Evolutionary conservation across 345 rosid genomes (phyloP).

Genomic region (Citropsis articulata): DNA sequence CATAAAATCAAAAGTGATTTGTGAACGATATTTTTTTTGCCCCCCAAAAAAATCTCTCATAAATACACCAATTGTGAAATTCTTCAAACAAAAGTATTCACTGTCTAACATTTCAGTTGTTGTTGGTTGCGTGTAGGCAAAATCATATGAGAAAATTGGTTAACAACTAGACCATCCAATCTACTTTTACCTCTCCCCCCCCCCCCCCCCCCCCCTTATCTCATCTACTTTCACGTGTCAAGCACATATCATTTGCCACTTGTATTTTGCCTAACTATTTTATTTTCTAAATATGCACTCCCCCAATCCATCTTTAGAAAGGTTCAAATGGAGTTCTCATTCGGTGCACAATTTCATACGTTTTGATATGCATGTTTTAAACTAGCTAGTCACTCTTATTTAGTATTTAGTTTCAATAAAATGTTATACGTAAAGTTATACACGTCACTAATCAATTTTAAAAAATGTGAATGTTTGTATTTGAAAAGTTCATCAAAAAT

Average conservation of each 20-base stretch:
- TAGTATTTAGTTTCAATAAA: too few species aligned
- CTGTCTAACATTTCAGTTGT: constrained; percentile 24
- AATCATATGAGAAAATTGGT: constrained; percentile 26
- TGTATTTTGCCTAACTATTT: constrained; percentile 16
- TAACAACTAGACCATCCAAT: constrained; percentile 37
- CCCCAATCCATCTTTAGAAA: background rate
- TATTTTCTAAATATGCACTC: background rate
- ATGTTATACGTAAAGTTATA: too few species aligned
- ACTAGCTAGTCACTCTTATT: too few species aligned
- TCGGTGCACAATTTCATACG: background rate
- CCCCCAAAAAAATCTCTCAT: background rate
- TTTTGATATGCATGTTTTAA: too few species aligned
- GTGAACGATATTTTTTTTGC: background rate
- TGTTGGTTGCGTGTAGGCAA: constrained; percentile 49
- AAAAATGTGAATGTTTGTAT: too few species aligned
- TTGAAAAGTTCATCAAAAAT: too few species aligned
- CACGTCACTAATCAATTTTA: too few species aligned
- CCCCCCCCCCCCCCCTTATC: too few species aligned
- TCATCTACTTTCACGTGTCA: background rate
- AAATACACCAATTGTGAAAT: background rate
- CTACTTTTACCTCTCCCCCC: constrained; percentile 5
- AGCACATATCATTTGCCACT: background rate
- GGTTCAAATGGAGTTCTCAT: background rate
- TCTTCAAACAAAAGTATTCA: background rate
- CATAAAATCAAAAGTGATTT: background rate